These are phyloP conservation scores for Fusarium neocosmosporiellum DNA, from an alignment of 2,329 filamentous ascomycete genomes.

Conservation along the genomic window DNA sequence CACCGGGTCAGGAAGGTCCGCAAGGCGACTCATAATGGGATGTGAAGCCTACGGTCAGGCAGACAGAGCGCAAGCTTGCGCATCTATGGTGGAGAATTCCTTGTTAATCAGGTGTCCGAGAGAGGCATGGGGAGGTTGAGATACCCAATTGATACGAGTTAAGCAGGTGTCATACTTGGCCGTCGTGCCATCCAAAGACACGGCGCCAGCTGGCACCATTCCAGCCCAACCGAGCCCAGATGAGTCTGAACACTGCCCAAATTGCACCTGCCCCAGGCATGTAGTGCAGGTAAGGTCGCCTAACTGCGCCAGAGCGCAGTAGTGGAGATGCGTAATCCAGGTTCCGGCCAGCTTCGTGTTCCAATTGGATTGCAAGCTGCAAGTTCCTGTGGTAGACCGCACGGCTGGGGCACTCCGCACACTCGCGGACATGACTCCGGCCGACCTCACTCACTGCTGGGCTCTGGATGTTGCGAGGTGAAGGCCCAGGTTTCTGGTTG, in stretches of 20 bases:
- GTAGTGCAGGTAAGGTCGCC: constrained; percentile 34
- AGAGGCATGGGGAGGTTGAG: constrained; percentile 38
- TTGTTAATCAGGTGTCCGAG: constrained; percentile 30
- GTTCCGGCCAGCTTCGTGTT: constrained; percentile 34
- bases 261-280: constrained; percentile 33
- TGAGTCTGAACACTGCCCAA: constrained; percentile 38
- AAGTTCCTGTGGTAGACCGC: constrained; percentile 29
- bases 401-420: constrained; percentile 5
- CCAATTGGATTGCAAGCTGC: constrained; percentile 40
- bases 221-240: constrained; percentile 38
- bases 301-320: constrained; percentile 33
- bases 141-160: constrained; percentile 43
- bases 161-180: constrained; percentile 33
- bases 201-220: constrained; percentile 59
- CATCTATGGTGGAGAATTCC: constrained; percentile 30
- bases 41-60: constrained; percentile 34
- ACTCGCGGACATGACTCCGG: constrained; percentile 19
- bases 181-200: constrained; percentile 55
- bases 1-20: constrained; percentile 21
- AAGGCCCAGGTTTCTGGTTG: constrained; percentile 11
- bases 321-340: constrained; percentile 39
- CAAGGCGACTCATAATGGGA: constrained; percentile 27
- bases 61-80: constrained; percentile 26
- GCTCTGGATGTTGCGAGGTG: background rate
- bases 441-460: constrained; percentile 19